phyloP scores from a whole-genome alignment of 129 eudicot genomes.

The Heracleum sosnowskyi region DNA sequence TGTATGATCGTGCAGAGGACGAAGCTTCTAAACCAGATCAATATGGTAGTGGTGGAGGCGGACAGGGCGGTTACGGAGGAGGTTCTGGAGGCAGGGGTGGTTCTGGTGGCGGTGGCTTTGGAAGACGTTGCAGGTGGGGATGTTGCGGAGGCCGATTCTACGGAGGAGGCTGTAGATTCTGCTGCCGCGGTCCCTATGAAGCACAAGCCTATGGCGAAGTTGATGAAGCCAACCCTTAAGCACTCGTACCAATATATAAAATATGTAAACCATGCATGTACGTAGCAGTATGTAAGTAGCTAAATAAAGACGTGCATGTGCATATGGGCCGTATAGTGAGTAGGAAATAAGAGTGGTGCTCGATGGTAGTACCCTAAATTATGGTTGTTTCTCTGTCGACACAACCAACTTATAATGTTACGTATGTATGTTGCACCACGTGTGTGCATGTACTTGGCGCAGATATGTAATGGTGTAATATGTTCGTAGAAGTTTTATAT shows the following conservation, averaged over 20 bases:
- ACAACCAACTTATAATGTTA: too few relatives aligned
- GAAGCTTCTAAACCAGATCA: neutral
- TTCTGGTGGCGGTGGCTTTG: conserved; percentile 6
- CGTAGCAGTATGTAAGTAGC: neutral
- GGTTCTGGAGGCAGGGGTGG: conserved; percentile 16
- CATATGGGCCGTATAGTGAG: neutral
- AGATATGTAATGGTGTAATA: too few relatives aligned
- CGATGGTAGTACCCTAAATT: too few relatives aligned
- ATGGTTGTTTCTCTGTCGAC: neutral
- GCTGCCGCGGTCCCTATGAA: conserved; percentile 5
- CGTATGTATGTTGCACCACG: too few relatives aligned
- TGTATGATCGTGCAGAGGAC: neutral
- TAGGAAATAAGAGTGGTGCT: neutral
- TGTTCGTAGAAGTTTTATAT: too few relatives aligned
- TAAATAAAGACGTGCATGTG: neutral
- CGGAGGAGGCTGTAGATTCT: conserved; percentile 5
- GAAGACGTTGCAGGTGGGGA: conserved; percentile 19
- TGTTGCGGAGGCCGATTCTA: conserved; percentile 17
- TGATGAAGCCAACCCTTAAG: conserved; percentile 10
- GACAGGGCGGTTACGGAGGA: conserved; percentile 16
- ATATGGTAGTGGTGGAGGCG: neutral
- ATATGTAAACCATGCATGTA: neutral
- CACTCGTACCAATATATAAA: neutral
- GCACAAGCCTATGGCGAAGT: neutral
- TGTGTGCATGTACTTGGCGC: too few relatives aligned